These are phyloP conservation scores for Suillus spraguei DNA, from an alignment of 768 basidiomycete species.

Conservation along the genomic window DNA sequence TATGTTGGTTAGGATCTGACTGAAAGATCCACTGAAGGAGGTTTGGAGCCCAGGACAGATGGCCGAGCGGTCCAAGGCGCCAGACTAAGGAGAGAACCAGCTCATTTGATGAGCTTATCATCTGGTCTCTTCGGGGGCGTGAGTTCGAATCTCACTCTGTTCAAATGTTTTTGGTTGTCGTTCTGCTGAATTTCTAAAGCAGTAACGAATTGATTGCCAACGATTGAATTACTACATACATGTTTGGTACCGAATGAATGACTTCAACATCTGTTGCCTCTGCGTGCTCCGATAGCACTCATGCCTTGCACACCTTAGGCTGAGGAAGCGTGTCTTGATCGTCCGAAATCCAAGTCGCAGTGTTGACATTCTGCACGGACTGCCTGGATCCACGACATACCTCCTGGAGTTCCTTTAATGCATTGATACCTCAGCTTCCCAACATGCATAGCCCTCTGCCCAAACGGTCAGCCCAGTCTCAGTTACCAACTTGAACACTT, in stretches of 20 bases:
- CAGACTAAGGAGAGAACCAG: conserved; percentile 64
- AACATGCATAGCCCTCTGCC: conserved; percentile 58
- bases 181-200: too few species aligned
- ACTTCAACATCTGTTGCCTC: conserved; percentile 66
- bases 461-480: too few species aligned
- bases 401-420: conserved; percentile 91
- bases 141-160: conserved; percentile 39
- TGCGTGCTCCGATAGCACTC: conserved; percentile 64
- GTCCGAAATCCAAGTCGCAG: too few species aligned
- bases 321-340: conserved; percentile 6
- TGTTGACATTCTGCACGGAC: too few species aligned
- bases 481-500: too few species aligned
- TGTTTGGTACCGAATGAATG: background rate
- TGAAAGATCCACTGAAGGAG: background rate
- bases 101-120: background rate
- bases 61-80: conserved; percentile 90
- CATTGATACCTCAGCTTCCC: conserved; percentile 90
- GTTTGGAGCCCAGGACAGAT: conserved; percentile 50
- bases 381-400: conserved; percentile 67
- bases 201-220: too few species aligned
- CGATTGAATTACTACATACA: too few species aligned
- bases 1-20: background rate
- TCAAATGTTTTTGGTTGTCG: conserved; percentile 14
- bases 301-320: conserved; percentile 15
- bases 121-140: conserved; percentile 22